A percentile compares a stretch with the other conserved stretches of the same genome.
These are phyloP conservation scores for Zymoseptoria brevis DNA, from an alignment of 2,329 filamentous ascomycete genomes.

Conservation along the genomic window DNA sequence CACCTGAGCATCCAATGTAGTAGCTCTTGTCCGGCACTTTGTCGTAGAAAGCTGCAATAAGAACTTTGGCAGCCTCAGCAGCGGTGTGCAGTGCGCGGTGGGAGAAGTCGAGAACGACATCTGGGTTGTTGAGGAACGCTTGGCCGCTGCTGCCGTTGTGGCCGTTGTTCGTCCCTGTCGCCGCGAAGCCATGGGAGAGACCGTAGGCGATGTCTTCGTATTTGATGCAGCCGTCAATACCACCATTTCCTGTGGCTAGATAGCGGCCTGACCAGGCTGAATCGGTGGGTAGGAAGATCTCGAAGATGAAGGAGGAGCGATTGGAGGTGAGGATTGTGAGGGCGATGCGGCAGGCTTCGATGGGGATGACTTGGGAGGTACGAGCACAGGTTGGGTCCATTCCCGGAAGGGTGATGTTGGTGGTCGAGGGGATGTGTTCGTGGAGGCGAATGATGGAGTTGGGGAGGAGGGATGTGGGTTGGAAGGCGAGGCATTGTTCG, in stretches of 20 bases:
- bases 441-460: slow-evolving; percentile 24
- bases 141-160: slow-evolving; percentile 38
- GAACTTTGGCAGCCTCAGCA: slow-evolving; percentile 21
- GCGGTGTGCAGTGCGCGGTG: slow-evolving; percentile 22
- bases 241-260: slow-evolving; percentile 31
- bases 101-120: slow-evolving; percentile 22
- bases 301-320: slow-evolving; percentile 36
- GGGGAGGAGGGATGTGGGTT: not conserved
- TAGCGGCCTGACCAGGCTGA: slow-evolving; percentile 35
- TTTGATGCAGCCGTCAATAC: slow-evolving; percentile 32
- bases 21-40: slow-evolving; percentile 34
- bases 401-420: slow-evolving; percentile 25
- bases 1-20: slow-evolving; percentile 40
- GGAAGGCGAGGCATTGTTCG: not conserved
- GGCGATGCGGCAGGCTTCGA: slow-evolving; percentile 35
- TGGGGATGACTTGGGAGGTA: slow-evolving; percentile 25
- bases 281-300: slow-evolving; percentile 36
- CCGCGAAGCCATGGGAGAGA: slow-evolving; percentile 32
- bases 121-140: slow-evolving; percentile 35
- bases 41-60: slow-evolving; percentile 30
- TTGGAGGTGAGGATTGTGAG: slow-evolving; percentile 34
- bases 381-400: slow-evolving; percentile 30
- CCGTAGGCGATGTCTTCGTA: slow-evolving; percentile 35
- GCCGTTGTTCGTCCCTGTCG: slow-evolving; percentile 36
- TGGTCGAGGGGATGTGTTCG: slow-evolving; percentile 21